Evolutionary conservation across 108 stramenopile species (phyloP), one percentile per base, ranked within the genome.

Genomic region (Cyclotella kingstonii): DNA sequence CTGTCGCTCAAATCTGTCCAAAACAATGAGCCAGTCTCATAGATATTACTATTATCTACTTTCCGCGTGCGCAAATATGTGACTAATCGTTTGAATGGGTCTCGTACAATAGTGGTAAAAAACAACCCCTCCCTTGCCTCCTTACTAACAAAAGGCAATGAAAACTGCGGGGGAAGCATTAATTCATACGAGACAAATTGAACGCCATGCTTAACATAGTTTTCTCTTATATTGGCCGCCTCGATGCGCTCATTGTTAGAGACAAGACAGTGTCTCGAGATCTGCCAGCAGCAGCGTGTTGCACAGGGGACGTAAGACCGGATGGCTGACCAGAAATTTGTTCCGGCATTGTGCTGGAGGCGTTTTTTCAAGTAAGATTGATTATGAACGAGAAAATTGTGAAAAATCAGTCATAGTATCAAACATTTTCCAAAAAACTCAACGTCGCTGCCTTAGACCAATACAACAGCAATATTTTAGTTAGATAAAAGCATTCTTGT

Each of bases 301-400:
- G 72, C 72, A 44, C 72, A 73, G 8, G 62, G 63, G 2, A 54
- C 63, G 26, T 33, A 60, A 18, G 18, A 2, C 2, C 54, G 18
- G 3, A 47, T 56, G 15, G 55, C 17, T 19, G 53, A 9, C 14
- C 53, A 73, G 18, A 73, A 73, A 12, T 60, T 42, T 10, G 72
- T 73, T 10, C 72, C 72, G 39, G 72, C 72, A 35, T 73, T 73
- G 25, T 73, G 72, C 50, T 71, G n/a, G n/a, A n/a, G n/a, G n/a
- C n/a, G n/a, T n/a, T n/a, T n/a, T n/a, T n/a, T n/a, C n/a, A n/a
- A n/a, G n/a, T n/a, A n/a, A n/a, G n/a, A n/a, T n/a, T n/a, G n/a
- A n/a, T n/a, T n/a, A n/a, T n/a, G n/a, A n/a, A n/a, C n/a, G n/a
- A n/a, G n/a, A n/a, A n/a, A n/a, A n/a, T n/a, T n/a, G n/a, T n/a